Percentiles rank a stretch among this genome's conserved stretches.
phyloP scores from a whole-genome alignment of 805 yeast genomes.

The Yarrowia keelungensis region DNA sequence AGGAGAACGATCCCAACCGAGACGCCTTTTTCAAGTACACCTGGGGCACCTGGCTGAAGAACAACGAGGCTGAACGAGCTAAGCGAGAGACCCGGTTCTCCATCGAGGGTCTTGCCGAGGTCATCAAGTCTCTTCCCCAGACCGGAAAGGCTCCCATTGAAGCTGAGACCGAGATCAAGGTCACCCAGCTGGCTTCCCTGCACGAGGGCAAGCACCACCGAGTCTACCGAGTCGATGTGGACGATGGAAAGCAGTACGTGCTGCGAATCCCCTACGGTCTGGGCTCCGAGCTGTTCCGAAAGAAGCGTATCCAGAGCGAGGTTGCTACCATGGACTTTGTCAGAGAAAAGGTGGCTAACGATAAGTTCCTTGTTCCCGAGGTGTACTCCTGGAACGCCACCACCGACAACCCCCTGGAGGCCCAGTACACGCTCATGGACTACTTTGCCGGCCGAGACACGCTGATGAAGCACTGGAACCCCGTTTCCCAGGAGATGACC shows the following conservation, averaged over 20 bases:
- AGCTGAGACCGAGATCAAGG: constrained; percentile 56
- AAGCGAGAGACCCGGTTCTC: constrained; percentile 83
- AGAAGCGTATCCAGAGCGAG: constrained; percentile 74
- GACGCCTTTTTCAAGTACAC: constrained; percentile 75
- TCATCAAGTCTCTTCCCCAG: constrained; percentile 42
- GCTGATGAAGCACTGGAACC: constrained; percentile 91
- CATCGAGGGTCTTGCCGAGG: constrained; percentile 69
- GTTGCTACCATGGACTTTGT: constrained; percentile 93
- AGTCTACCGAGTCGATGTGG: constrained; percentile 74
- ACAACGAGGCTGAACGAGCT: constrained; percentile 76
- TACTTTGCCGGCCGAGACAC: constrained; percentile 73
- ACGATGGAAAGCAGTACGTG: constrained; percentile 64
- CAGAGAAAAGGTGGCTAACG: constrained; percentile 64
- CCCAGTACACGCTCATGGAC: constrained; percentile 85
- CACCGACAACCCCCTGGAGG: constrained; percentile 66
- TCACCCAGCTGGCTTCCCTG: constrained; percentile 78
- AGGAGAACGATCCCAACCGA: constrained; percentile 39
- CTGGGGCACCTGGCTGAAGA: constrained; percentile 94
- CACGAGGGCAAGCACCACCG: constrained; percentile 97
- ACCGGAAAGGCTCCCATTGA: constrained; percentile 51
- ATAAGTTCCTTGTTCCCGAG: constrained; percentile 62
- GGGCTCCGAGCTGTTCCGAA: constrained; percentile 64
- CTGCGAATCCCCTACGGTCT: constrained; percentile 89
- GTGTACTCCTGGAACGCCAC: constrained; percentile 72
- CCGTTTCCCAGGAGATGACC: constrained; percentile 66